A percentile compares a stretch with the other conserved stretches of the same genome.
Evolutionary conservation across 2,329 filamentous ascomycete genomes (phyloP).

Genomic region (Ophiostoma australiae): DNA sequence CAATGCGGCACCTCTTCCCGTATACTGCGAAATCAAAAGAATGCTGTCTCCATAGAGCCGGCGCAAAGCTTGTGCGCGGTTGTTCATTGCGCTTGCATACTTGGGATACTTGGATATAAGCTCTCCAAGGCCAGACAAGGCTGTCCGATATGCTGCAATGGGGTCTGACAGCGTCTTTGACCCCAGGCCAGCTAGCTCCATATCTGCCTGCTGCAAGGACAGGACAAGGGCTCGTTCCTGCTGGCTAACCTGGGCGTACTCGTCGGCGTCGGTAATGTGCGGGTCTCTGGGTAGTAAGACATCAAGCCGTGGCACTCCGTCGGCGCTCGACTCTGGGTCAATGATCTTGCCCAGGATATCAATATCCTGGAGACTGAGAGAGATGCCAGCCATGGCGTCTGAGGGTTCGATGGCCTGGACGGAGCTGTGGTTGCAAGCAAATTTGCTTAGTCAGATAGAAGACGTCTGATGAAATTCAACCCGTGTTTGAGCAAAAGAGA

Average conservation of each 20-base stretch:
- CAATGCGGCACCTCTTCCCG: conserved; percentile 19
- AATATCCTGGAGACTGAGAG: conserved; percentile 55
- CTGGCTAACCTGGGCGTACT: conserved; percentile 49
- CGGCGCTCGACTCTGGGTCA: conserved; percentile 59
- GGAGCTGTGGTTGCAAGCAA: neutral
- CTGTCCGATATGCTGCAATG: conserved; percentile 43
- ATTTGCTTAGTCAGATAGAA: neutral
- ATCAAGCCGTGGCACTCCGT: conserved; percentile 51
- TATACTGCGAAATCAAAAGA: conserved; percentile 36
- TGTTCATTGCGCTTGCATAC: conserved; percentile 71
- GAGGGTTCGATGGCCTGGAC: neutral
- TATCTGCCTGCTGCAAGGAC: conserved; percentile 52
- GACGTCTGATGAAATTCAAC: neutral
- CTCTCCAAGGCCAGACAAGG: conserved; percentile 46
- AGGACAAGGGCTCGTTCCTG: conserved; percentile 52
- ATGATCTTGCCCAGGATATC: conserved; percentile 62
- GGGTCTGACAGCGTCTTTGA: conserved; percentile 35
- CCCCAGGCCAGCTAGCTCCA: conserved; percentile 44
- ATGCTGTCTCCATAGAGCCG: conserved; percentile 59
- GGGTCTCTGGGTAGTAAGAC: conserved; percentile 53
- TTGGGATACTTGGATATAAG: conserved; percentile 55
- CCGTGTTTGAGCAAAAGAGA: neutral
- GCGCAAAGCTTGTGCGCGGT: conserved; percentile 63
- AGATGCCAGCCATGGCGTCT: conserved; percentile 30
- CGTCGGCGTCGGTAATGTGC: conserved; percentile 45